Evolutionary conservation across 257 asterid genomes (phyloP).

Genomic region (Nicotiana benthamiana): DNA sequence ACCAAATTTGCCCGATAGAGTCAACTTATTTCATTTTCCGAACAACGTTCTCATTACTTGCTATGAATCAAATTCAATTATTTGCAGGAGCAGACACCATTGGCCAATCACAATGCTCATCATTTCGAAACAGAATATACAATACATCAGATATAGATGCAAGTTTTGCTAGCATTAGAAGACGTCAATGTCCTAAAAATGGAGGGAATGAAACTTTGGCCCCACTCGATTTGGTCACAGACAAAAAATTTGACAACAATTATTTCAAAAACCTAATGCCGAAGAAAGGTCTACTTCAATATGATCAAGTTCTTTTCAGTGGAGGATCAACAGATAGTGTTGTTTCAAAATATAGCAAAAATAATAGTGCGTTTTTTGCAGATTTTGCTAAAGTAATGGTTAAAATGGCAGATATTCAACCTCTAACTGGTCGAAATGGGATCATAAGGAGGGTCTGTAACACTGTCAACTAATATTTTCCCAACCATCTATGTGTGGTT

Average conservation of each 20-base stretch:
- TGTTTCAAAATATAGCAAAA: constrained; percentile 12
- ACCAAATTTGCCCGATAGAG: too few relatives aligned
- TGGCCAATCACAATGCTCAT: constrained; percentile 24
- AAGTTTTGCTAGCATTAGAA: constrained; percentile 24
- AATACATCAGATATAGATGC: constrained; percentile 30
- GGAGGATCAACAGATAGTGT: constrained; percentile 14
- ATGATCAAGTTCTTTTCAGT: constrained; percentile 22
- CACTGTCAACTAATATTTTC: constrained; percentile 13
- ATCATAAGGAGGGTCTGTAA: constrained; percentile 25
- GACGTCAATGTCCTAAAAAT: constrained; percentile 14
- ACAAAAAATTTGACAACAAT: constrained; percentile 15
- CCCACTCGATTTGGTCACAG: constrained; percentile 25
- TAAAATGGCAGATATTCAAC: constrained; percentile 25
- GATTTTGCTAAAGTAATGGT: constrained; percentile 21
- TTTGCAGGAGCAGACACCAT: constrained; percentile 26
- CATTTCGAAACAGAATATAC: constrained; percentile 17
- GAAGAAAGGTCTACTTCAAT: constrained; percentile 16
- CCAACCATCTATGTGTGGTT: not conserved
- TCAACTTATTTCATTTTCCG: not conserved
- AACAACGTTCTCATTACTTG: not conserved
- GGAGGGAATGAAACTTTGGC: constrained; percentile 19
- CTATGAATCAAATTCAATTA: not conserved
- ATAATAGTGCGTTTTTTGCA: not conserved
- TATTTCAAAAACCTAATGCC: constrained; percentile 18
- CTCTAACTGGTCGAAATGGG: constrained; percentile 21